Base-by-base conservation (phyloP, 805 yeast genomes). In the Lachancea dasiensis region DNA sequence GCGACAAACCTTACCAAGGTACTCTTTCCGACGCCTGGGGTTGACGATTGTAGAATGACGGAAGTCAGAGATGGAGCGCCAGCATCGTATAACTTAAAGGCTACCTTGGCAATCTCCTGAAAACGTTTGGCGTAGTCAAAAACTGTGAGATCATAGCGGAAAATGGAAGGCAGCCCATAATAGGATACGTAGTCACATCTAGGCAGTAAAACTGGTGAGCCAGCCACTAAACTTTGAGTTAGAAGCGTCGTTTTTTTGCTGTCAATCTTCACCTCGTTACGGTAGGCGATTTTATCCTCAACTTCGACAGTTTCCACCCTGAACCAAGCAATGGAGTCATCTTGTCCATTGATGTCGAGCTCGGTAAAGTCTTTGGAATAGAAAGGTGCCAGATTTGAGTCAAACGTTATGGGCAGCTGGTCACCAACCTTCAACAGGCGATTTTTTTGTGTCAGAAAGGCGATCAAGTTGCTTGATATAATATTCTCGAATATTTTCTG, bases 251-350 rank as follows among this genome's bases (percentile, higher is more conserved):
- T 84, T 42, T 72, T 72, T 0, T 67, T 45, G 0, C 95, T 79
- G 56, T 83, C 87, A 24, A 89, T 72, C 0, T 78, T 54, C 48
- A 63, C 81, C 49, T 76, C 81, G 4, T 33, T 37, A 13, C 32
- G 6, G 44, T 54, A 4, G 16, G 35, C 36, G 20, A 46, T 36
- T 4, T 44, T 45, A 3, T 50, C 49, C 3, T 51, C 58, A 2
- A 61, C 53, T 2, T 58, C 65, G 3, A 70, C 70, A 4, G 63
- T 51, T 3, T 73, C 80, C 2, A 90, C 73, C 47, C 74, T 75
- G 60, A 87, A 90, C 96, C 96, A 90, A 0, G 87, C 95, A 14
- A 89, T 72, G 0, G 75, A 66, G 54, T 87, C 86, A 1, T 84
- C 77, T 16, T 68, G 68, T 1, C 36, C 37, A 4, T 25, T 22